Evolutionary conservation across 2,329 filamentous ascomycete genomes (phyloP), one percentile per base, ranked within the genome.

Genomic region (Ophiostoma piceae): DNA sequence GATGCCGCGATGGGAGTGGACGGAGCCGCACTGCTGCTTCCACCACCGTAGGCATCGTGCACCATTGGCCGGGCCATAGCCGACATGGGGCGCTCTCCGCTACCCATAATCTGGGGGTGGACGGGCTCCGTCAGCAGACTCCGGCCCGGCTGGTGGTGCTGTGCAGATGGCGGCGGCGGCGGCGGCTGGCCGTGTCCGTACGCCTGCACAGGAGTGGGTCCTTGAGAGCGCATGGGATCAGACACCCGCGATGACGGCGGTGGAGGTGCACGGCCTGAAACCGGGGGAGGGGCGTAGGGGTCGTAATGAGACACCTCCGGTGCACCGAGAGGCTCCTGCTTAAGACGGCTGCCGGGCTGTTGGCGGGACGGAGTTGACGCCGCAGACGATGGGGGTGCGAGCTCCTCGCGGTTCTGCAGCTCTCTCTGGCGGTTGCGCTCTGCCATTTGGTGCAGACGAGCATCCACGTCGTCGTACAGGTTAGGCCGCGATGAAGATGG

Each of bases 381-480:
- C 19, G 62, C 19, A 3, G 71, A 66, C 32, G 67, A 66, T 67
- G 57, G 6, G 67, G 74, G 71, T 67, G 75, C 69, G 9, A 75
- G 72, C n/a, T 76, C 75, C 22, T 26, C 64, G 67, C 77, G n/a
- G 12, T 26, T 75, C 60, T 74, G 75, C 57, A 74, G 72, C 19
- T 35, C 62, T 39, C 62, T 35, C 37, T 65, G 62, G n/a, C 62
- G 62, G 47, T 76, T 76, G 51, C 77, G 76, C 47, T 77, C 12
- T n/a, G 75, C 73, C 71, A 80, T 76, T 73, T 76, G 69, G 68
- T 82, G 76, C 69, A 76, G 73, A 72, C 79, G 76, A 64, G 76
- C 70, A 41, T 74, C 73, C 12, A 74, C 72, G 2, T 68, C 70
- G 9, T 73, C 73, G 67, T 39, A 71, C 2, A 47, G 43, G 5